Conservation (phyloP, 495 filamentous ascomycete genomes). For the Hypoxylon fragiforme region DNA sequence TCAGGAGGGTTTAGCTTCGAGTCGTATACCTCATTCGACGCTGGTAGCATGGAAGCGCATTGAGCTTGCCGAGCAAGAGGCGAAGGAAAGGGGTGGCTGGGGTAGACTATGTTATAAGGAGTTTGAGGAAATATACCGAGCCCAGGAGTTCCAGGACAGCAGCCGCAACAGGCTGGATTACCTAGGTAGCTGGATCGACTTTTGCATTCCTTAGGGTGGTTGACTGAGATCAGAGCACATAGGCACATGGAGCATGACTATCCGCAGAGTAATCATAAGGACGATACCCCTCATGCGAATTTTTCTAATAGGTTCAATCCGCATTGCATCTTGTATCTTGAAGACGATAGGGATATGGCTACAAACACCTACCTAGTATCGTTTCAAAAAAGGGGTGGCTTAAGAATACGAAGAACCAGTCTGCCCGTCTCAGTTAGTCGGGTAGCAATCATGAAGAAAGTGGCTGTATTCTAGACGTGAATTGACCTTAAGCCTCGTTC, state of each 20-base stretch:
- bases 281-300: too few relatives aligned
- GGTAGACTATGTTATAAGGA: conserved; percentile 72
- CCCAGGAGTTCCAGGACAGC: conserved; percentile 56
- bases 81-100: conserved; percentile 69
- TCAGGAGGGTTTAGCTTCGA: conserved; percentile 5
- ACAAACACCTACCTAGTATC: too few relatives aligned
- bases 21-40: conserved; percentile 35
- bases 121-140: conserved; percentile 71
- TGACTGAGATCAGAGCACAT: neutral
- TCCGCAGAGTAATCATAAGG: too few relatives aligned
- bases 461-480: too few relatives aligned
- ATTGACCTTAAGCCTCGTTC: too few relatives aligned
- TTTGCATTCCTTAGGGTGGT: conserved; percentile 57
- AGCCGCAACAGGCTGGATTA: conserved; percentile 65
- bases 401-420: too few relatives aligned
- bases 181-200: conserved; percentile 83
- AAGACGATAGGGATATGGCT: too few relatives aligned
- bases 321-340: too few relatives aligned
- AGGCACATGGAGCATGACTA: neutral
- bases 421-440: too few relatives aligned
- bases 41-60: conserved; percentile 57
- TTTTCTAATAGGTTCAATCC: too few relatives aligned
- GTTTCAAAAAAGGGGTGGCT: too few relatives aligned
- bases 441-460: too few relatives aligned
- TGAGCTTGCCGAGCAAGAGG: conserved; percentile 66